Evolutionary conservation across 345 rosid species (phyloP).

Genomic region (Eucalyptus pauciflora): DNA sequence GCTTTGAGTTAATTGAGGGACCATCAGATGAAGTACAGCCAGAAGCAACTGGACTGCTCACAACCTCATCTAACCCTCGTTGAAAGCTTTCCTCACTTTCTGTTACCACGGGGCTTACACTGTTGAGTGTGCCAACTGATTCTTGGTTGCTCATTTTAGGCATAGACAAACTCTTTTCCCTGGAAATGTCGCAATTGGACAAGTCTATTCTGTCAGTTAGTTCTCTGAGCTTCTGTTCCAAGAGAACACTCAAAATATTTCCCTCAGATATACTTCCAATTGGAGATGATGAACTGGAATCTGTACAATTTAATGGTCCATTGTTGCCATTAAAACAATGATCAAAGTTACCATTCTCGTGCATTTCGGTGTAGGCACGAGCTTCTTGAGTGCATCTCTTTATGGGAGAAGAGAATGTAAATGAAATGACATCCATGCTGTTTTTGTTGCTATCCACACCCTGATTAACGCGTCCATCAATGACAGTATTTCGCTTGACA

Average conservation of each 20-base stretch:
- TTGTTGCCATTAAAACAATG: constrained; percentile 6
- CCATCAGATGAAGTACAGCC: constrained; percentile 22
- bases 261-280: constrained; percentile 32
- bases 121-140: constrained; percentile 7
- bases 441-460: constrained; percentile 17
- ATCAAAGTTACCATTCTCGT: background rate
- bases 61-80: constrained; percentile 9
- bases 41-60: constrained; percentile 14
- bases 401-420: constrained; percentile 77
- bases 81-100: constrained; percentile 18
- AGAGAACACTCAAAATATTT: constrained; percentile 44
- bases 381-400: constrained; percentile 20
- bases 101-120: constrained; percentile 7
- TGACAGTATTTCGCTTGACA: constrained; percentile 12
- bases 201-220: constrained; percentile 50
- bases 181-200: constrained; percentile 28
- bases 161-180: constrained; percentile 12
- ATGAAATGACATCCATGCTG: constrained; percentile 71
- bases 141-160: constrained; percentile 20
- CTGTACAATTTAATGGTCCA: constrained; percentile 6
- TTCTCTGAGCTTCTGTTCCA: constrained; percentile 75
- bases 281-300: constrained; percentile 14
- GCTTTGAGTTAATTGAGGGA: background rate
- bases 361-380: background rate
- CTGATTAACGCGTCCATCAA: background rate